Evolutionary conservation across 2,329 filamentous ascomycete genomes (phyloP).

Genomic region (Dothideomycetes sp.): DNA sequence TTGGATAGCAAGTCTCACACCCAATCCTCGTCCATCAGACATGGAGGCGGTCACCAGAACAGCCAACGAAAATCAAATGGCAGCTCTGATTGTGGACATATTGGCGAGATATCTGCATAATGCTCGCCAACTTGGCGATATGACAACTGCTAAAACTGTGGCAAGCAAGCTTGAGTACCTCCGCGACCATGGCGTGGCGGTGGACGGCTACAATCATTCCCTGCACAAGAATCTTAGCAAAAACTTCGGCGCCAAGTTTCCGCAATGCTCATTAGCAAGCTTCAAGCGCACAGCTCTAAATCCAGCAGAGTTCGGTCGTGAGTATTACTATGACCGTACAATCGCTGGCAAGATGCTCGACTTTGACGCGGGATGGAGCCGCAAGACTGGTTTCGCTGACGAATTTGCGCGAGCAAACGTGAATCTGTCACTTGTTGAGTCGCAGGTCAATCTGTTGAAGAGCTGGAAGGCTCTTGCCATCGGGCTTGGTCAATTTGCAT

Average conservation of each 20-base stretch:
- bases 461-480: conserved; percentile 83
- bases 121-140: conserved; percentile 63
- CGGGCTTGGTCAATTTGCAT: conserved; percentile 61
- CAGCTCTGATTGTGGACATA: conserved; percentile 75
- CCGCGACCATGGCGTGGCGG: conserved; percentile 62
- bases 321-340: conserved; percentile 76
- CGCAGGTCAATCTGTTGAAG: conserved; percentile 75
- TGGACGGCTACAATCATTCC: conserved; percentile 78
- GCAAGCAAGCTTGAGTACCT: conserved; percentile 70
- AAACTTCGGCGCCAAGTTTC: conserved; percentile 73
- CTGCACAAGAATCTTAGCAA: conserved; percentile 74
- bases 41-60: conserved; percentile 15
- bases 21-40: conserved; percentile 27
- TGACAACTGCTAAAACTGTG: conserved; percentile 57
- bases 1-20: conserved; percentile 52
- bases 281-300: conserved; percentile 63
- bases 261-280: conserved; percentile 59
- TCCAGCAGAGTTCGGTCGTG: conserved; percentile 45
- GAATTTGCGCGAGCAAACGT: conserved; percentile 82
- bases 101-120: conserved; percentile 86
- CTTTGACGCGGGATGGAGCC: conserved; percentile 67
- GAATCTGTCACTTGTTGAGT: conserved; percentile 85
- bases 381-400: conserved; percentile 56
- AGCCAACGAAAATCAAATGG: conserved; percentile 43
- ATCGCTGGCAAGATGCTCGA: conserved; percentile 65